phyloP scores from a whole-genome alignment of 1,139 yeast genomes.

The Debaryomyces coudertii region DNA sequence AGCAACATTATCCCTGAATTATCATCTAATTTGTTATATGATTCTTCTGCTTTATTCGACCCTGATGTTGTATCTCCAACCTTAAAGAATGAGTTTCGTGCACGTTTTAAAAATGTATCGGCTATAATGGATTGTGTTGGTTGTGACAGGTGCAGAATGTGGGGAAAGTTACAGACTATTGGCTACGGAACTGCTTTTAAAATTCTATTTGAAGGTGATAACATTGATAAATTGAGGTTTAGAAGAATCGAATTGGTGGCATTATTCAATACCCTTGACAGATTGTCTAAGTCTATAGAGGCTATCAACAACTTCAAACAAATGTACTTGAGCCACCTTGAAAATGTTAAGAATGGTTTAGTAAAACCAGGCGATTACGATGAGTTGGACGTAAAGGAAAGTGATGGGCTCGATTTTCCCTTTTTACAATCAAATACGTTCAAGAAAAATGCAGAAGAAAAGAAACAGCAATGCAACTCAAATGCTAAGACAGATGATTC shows the following conservation, averaged over 20 bases:
- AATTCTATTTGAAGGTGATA: slow-evolving; percentile 72
- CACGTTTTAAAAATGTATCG: slow-evolving; percentile 85
- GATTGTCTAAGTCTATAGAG: slow-evolving; percentile 81
- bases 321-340: slow-evolving; percentile 50
- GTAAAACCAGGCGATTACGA: slow-evolving; percentile 50
- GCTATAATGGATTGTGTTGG: slow-evolving; percentile 98
- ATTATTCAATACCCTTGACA: slow-evolving; percentile 85
- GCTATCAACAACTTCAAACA: slow-evolving; percentile 73
- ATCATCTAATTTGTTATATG: slow-evolving; percentile 43
- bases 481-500: background rate
- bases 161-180: slow-evolving; percentile 97
- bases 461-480: slow-evolving; percentile 15
- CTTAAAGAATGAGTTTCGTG: slow-evolving; percentile 81
- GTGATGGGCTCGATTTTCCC: slow-evolving; percentile 46
- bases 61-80: slow-evolving; percentile 59
- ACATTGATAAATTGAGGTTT: slow-evolving; percentile 49
- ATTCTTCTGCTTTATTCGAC: slow-evolving; percentile 53
- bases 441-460: background rate
- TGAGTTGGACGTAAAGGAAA: slow-evolving; percentile 24
- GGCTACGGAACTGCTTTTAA: slow-evolving; percentile 97
- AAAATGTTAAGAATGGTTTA: slow-evolving; percentile 43
- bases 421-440: slow-evolving; percentile 24
- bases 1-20: slow-evolving; percentile 33
- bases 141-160: slow-evolving; percentile 93
- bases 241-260: slow-evolving; percentile 90